A percentile compares a stretch with the other conserved stretches of the same genome.
phyloP scores from a whole-genome alignment of 257 asterid species.

The Jacaranda copaia region DNA sequence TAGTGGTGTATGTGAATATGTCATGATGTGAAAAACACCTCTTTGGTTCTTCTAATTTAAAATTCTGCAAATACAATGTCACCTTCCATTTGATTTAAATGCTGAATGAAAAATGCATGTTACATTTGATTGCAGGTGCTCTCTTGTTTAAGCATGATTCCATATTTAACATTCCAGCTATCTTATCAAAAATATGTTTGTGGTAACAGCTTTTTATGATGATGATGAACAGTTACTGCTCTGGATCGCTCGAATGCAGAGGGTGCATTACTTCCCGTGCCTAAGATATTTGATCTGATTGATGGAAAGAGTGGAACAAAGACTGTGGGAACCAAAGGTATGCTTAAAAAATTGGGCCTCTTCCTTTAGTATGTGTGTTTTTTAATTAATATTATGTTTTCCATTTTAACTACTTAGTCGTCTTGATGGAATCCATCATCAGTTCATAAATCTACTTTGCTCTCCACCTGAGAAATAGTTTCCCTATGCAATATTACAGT shows the following conservation, averaged over 20 bases:
- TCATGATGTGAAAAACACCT: not conserved
- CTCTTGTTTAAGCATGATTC: not conserved
- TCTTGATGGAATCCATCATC: not conserved
- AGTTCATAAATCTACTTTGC: no score
- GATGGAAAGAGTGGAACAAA: conserved; percentile 47
- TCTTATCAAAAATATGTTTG: conserved; percentile 15
- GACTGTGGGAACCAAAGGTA: conserved; percentile 60
- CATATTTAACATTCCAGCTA: not conserved
- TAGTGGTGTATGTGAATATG: not conserved
- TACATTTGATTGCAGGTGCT: not conserved
- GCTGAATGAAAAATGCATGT: not conserved
- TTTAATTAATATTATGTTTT: not conserved
- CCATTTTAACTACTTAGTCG: not conserved
- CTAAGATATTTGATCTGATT: conserved; percentile 55
- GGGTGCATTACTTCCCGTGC: conserved; percentile 82
- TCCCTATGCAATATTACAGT: not conserved
- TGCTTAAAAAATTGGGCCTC: conserved; percentile 27
- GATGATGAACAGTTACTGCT: conserved; percentile 74
- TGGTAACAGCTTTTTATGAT: conserved; percentile 30
- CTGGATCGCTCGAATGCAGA: conserved; percentile 83
- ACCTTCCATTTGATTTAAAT: conserved; percentile 16
- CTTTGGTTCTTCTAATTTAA: not conserved
- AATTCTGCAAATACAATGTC: not conserved
- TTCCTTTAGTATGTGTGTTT: not conserved
- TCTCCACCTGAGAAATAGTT: not conserved